A percentile compares a stretch with the other conserved stretches of the same genome.
Evolutionary conservation across 371 early-diverging fungal species (phyloP).

Genomic region (Syncephalastrum racemosum): DNA sequence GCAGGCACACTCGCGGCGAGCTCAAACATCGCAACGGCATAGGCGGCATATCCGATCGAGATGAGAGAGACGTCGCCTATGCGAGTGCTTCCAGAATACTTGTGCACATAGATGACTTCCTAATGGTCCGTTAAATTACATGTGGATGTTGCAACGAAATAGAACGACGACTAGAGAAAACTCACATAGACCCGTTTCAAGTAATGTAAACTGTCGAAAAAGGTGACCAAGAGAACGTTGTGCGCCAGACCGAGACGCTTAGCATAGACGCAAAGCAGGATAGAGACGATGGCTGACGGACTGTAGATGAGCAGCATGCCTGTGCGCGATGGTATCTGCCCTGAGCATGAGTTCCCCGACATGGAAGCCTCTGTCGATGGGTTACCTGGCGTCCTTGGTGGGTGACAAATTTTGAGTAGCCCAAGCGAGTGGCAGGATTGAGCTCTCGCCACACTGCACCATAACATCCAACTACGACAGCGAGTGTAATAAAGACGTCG

Average conservation of each 20-base stretch:
- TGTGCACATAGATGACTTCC: constrained; percentile 38
- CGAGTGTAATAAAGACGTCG: background rate
- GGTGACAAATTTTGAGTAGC: constrained; percentile 39
- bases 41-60: constrained; percentile 21
- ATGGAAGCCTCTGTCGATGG: background rate
- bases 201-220: constrained; percentile 23
- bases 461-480: background rate
- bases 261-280: background rate
- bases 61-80: constrained; percentile 20
- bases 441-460: constrained; percentile 18
- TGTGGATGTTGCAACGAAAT: background rate
- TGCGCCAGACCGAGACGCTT: background rate
- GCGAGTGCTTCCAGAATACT: constrained; percentile 30
- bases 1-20: constrained; percentile 17
- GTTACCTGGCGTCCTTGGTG: constrained; percentile 5
- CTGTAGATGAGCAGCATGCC: constrained; percentile 43
- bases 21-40: constrained; percentile 8
- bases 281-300: constrained; percentile 20
- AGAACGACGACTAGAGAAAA: background rate
- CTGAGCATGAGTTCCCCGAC: background rate
- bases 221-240: constrained; percentile 11
- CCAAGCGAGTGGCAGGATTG: constrained; percentile 25
- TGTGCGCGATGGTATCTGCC: constrained; percentile 25
- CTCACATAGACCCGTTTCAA: constrained; percentile 35
- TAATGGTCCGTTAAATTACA: constrained; percentile 4